A percentile compares a stretch with the other conserved stretches of the same genome.
phyloP scores from a whole-genome alignment of 2,329 filamentous ascomycete species.

The Ramularia endophylla region DNA sequence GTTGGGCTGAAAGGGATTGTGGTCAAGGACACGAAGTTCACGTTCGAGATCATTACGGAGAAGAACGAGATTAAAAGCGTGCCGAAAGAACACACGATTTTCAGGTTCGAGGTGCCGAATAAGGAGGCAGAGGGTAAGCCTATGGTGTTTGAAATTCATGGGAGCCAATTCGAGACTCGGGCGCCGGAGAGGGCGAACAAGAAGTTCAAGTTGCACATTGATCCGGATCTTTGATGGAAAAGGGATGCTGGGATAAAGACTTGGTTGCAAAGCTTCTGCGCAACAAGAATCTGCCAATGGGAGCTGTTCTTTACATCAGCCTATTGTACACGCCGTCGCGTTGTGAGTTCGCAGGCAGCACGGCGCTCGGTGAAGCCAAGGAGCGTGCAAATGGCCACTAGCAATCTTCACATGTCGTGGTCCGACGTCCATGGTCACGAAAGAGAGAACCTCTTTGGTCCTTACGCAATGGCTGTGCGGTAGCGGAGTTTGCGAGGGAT shows the following conservation, averaged over 20 bases:
- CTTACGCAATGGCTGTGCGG: no score
- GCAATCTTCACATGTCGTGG: no score
- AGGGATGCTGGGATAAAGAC: neutral
- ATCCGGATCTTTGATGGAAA: conserved; percentile 64
- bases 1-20: conserved; percentile 85
- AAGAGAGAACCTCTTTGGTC: no score
- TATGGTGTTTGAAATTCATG: conserved; percentile 78
- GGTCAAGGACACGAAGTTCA: conserved; percentile 78
- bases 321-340: no score
- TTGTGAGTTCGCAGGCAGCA: no score
- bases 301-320: no score
- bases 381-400: no score
- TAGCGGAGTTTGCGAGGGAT: no score
- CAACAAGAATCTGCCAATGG: no score
- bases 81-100: conserved; percentile 86
- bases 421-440: no score
- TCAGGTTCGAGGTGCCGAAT: conserved; percentile 65
- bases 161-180: conserved; percentile 77
- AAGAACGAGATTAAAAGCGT: conserved; percentile 67
- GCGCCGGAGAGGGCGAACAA: conserved; percentile 80
- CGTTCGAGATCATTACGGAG: conserved; percentile 75
- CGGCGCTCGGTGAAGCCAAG: no score
- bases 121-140: conserved; percentile 32
- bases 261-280: neutral
- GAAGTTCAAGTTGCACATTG: conserved; percentile 84